A percentile compares a stretch with the other conserved stretches of the same genome.
Conservation (phyloP, 805 yeast species). For the Schwanniomyces polymorphus region DNA sequence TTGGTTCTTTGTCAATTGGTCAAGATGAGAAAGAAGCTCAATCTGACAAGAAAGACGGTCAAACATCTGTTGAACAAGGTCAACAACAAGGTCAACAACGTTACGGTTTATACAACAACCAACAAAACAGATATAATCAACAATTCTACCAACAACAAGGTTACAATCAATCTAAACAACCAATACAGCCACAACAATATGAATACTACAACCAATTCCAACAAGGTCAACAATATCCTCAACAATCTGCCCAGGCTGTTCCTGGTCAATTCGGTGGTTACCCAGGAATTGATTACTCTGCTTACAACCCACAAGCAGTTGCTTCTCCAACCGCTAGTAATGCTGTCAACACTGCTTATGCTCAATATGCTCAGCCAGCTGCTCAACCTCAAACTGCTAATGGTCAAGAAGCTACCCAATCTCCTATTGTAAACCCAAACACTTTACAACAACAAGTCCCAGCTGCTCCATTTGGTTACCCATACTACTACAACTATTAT, state of each 20-base stretch:
- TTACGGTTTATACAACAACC: conserved; percentile 10
- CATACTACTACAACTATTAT: conserved; percentile 42
- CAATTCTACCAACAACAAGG: conserved; percentile 16
- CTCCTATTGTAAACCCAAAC: conserved; percentile 23
- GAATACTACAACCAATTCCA: conserved; percentile 36
- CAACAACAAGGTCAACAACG: conserved; percentile 8
- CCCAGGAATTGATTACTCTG: conserved; percentile 45
- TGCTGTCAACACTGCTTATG: conserved; percentile 27
- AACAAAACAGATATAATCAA: conserved; percentile 14
- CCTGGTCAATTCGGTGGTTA: conserved; percentile 44
- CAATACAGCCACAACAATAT: conserved; percentile 23
- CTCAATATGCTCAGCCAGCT: conserved; percentile 21
- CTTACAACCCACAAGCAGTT: conserved; percentile 35
- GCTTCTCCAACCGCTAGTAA: conserved; percentile 25
- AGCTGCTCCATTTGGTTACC: conserved; percentile 40
- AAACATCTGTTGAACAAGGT: conserved; percentile 7
- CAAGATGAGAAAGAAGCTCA: conserved; percentile 36
- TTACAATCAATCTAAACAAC: conserved; percentile 22
- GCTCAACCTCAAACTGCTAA: conserved; percentile 15
- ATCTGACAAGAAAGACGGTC: conserved; percentile 16
- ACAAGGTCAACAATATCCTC: conserved; percentile 42
- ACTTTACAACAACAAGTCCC: conserved; percentile 35
- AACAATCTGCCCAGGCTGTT: conserved; percentile 38
- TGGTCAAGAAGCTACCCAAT: conserved; percentile 19
- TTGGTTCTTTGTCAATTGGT: conserved; percentile 56